Conservation (phyloP, 495 filamentous ascomycete genomes). For the Podospora sp. region DNA sequence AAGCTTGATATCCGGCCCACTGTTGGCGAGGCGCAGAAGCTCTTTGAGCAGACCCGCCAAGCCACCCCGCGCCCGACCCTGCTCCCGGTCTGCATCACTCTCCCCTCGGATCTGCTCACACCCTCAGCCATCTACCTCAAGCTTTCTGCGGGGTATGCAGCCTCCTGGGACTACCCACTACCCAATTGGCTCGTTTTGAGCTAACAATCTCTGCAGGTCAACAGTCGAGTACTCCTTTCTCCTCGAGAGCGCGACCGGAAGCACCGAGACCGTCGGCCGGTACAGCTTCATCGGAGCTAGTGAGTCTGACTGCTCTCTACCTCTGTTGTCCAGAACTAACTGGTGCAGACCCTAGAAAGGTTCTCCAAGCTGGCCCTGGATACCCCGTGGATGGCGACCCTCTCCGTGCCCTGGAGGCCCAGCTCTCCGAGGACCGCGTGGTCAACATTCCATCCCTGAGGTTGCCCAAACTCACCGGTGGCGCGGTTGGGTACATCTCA, state of each 20-base stretch:
- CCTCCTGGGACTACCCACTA: background rate
- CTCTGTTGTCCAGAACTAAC: background rate
- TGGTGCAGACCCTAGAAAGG: conserved; percentile 63
- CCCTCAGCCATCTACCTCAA: conserved; percentile 91
- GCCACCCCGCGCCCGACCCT: conserved; percentile 61
- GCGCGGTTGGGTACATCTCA: conserved; percentile 93
- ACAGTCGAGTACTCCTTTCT: conserved; percentile 80
- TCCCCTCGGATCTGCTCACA: conserved; percentile 88
- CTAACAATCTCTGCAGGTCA: conserved; percentile 47
- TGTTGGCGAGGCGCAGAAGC: conserved; percentile 28
- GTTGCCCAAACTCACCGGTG: conserved; percentile 83
- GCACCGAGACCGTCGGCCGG: conserved; percentile 87
- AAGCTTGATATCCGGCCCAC: conserved; percentile 36
- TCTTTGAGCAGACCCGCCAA: conserved; percentile 33
- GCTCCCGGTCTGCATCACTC: conserved; percentile 80
- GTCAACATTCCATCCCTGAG: conserved; percentile 76
- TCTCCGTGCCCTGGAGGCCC: conserved; percentile 74
- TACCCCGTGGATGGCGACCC: conserved; percentile 84
- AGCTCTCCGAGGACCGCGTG: conserved; percentile 75
- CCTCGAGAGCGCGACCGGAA: conserved; percentile 92
- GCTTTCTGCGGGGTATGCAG: conserved; percentile 49
- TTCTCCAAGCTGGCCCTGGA: conserved; percentile 83
- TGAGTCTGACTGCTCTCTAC: conserved; percentile 12
- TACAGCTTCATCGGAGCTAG: conserved; percentile 94
- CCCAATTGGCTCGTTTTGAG: conserved; percentile 9